Percentiles rank a stretch among this genome's conserved stretches.
Conservation (phyloP, 169 alveolate genomes). For the Hepatocystis sp. region DNA sequence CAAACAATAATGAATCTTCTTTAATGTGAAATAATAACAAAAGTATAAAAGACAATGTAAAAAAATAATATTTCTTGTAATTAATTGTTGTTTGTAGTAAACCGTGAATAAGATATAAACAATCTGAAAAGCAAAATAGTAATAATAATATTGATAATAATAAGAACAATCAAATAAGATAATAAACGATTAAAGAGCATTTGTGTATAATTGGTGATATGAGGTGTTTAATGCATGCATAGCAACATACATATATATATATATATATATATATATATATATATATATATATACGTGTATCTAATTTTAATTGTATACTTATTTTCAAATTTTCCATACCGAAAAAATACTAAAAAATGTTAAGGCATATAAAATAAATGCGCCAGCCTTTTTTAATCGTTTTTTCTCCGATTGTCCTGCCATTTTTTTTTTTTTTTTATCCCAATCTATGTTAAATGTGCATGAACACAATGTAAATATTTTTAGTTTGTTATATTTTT, state of each 20-base stretch:
- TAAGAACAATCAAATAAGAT: conserved; percentile 28
- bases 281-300: conserved; percentile 7
- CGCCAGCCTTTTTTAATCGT: conserved; percentile 58
- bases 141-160: too few relatives aligned
- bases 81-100: conserved; percentile 41
- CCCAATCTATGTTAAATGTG: too few relatives aligned
- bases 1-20: conserved; percentile 63
- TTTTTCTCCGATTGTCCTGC: conserved; percentile 76
- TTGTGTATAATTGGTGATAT: background rate
- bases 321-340: conserved; percentile 14
- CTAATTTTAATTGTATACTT: too few relatives aligned
- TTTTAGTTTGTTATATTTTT: background rate
- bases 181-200: background rate
- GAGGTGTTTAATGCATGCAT: background rate
- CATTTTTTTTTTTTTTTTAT: conserved; percentile 29
- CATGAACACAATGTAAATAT: too few relatives aligned
- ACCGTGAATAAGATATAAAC: conserved; percentile 40
- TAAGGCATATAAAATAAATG: conserved; percentile 57
- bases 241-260: background rate
- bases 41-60: conserved; percentile 46
- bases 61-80: conserved; percentile 47
- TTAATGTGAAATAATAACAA: conserved; percentile 60
- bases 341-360: conserved; percentile 73
- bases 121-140: conserved; percentile 10
- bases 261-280: conserved; percentile 5